Percentiles rank a stretch among this genome's conserved stretches.
These are phyloP conservation scores for Didymella pinodella DNA, from an alignment of 2,329 filamentous ascomycete genomes.

Conservation along the genomic window DNA sequence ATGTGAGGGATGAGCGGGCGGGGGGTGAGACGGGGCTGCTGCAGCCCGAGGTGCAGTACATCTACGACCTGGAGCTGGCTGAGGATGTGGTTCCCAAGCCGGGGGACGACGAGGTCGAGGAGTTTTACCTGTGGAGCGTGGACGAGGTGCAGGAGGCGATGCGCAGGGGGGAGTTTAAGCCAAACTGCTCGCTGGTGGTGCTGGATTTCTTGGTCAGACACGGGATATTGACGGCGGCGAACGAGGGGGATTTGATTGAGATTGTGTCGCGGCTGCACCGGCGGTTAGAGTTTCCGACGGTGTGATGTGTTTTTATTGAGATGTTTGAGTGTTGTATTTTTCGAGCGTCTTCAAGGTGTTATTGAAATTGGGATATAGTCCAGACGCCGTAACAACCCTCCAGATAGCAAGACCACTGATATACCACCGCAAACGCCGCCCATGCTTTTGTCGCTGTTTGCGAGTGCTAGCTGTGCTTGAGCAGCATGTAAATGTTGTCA, in stretches of 20 bases:
- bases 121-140: constrained; percentile 79
- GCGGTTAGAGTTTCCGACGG: constrained; percentile 74
- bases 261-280: constrained; percentile 80
- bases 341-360: too few species aligned
- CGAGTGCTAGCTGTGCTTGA: constrained; percentile 75
- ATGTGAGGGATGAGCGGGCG: constrained; percentile 76
- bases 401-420: constrained; percentile 18
- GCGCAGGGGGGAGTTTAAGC: constrained; percentile 81
- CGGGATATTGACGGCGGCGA: constrained; percentile 78
- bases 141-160: constrained; percentile 78
- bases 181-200: constrained; percentile 85
- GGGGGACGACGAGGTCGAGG: constrained; percentile 87
- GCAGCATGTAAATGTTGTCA: constrained; percentile 89
- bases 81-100: constrained; percentile 73
- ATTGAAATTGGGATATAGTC: constrained; percentile 26
- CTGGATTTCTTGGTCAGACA: constrained; percentile 91
- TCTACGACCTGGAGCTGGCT: constrained; percentile 86
- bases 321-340: too few species aligned
- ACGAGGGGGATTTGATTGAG: constrained; percentile 79
- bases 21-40: constrained; percentile 83
- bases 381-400: constrained; percentile 41
- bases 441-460: constrained; percentile 27
- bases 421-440: constrained; percentile 42
- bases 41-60: constrained; percentile 90
- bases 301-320: constrained; percentile 27